Evolutionary conservation across 345 rosid species (phyloP).

Genomic region (Aquilaria sinensis): DNA sequence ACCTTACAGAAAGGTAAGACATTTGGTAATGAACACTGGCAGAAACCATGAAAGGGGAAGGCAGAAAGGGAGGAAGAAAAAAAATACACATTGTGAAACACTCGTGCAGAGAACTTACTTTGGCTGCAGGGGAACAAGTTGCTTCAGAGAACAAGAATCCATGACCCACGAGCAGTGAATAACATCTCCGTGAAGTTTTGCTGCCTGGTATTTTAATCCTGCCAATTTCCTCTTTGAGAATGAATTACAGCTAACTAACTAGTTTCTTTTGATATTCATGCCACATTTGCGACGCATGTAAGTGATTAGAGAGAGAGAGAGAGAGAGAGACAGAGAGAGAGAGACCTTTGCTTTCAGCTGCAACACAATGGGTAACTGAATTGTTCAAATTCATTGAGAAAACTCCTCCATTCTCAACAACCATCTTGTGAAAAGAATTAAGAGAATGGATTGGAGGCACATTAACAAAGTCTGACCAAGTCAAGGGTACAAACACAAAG

Average conservation of each 20-base stretch:
- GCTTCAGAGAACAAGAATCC: constrained; percentile 76
- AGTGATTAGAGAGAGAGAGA: constrained; percentile 8
- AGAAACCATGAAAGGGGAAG: neutral
- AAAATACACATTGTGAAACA: neutral
- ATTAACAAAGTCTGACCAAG: constrained; percentile 69
- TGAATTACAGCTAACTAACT: neutral
- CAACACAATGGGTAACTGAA: constrained; percentile 84
- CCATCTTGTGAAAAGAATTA: constrained; percentile 78
- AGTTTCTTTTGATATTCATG: neutral
- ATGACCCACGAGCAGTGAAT: constrained; percentile 85
- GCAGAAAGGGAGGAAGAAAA: neutral
- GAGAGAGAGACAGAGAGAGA: constrained; percentile 16
- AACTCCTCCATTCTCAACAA: constrained; percentile 84
- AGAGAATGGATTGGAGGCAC: constrained; percentile 53
- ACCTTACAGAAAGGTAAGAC: constrained; percentile 36
- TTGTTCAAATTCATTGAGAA: constrained; percentile 93
- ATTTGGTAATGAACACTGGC: constrained; percentile 5
- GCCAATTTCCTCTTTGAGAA: constrained; percentile 15
- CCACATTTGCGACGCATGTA: neutral
- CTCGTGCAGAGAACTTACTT: constrained; percentile 40
- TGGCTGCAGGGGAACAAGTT: constrained; percentile 76
- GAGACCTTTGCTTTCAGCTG: constrained; percentile 88
- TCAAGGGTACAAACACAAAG: constrained; percentile 31
- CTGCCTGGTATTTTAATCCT: constrained; percentile 90
- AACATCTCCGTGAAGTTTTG: constrained; percentile 73